phyloP scores from a whole-genome alignment of 2,329 filamentous ascomycete genomes.

The Neoscytalidium dimidiatum region DNA sequence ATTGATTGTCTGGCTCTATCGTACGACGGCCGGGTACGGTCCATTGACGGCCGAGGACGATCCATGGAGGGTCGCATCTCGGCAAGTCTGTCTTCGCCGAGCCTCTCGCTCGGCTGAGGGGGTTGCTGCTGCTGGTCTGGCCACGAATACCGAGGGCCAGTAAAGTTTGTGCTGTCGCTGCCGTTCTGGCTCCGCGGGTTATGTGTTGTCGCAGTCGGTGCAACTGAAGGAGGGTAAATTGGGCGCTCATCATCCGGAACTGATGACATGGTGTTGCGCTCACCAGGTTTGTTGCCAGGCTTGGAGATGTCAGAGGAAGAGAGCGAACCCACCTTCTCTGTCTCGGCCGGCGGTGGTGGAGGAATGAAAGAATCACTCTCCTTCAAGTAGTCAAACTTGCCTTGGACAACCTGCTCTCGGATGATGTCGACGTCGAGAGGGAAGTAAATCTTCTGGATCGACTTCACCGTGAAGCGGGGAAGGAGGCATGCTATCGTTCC shows the following conservation, averaged over 20 bases:
- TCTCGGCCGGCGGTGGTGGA: slow-evolving; percentile 29
- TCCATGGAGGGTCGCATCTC: slow-evolving; percentile 8
- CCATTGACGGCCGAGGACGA: slow-evolving; percentile 23
- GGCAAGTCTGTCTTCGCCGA: not conserved
- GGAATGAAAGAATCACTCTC: slow-evolving; percentile 54
- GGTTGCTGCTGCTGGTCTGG: slow-evolving; percentile 7
- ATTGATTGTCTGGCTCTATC: slow-evolving; percentile 85
- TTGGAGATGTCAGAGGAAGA: slow-evolving; percentile 59
- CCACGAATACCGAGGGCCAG: slow-evolving; percentile 38
- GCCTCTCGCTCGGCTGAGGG: slow-evolving; percentile 12
- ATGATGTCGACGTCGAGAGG: slow-evolving; percentile 93
- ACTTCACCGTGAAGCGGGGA: slow-evolving; percentile 84
- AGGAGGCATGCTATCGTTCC: slow-evolving; percentile 81
- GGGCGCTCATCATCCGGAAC: slow-evolving; percentile 87
- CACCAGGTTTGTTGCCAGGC: slow-evolving; percentile 44
- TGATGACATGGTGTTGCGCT: slow-evolving; percentile 58
- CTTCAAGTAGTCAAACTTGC: slow-evolving; percentile 76
- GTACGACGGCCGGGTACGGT: slow-evolving; percentile 72
- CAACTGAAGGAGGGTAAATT: slow-evolving; percentile 90
- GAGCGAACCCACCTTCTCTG: slow-evolving; percentile 51
- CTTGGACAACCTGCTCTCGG: slow-evolving; percentile 83
- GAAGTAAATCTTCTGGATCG: slow-evolving; percentile 89
- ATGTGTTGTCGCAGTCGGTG: slow-evolving; percentile 66
- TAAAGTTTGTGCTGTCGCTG: slow-evolving; percentile 92
- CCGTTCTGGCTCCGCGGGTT: slow-evolving; percentile 84